Base-by-base conservation (phyloP, 1,139 yeast genomes). In the Sugiyamaella grinbergsii region DNA sequence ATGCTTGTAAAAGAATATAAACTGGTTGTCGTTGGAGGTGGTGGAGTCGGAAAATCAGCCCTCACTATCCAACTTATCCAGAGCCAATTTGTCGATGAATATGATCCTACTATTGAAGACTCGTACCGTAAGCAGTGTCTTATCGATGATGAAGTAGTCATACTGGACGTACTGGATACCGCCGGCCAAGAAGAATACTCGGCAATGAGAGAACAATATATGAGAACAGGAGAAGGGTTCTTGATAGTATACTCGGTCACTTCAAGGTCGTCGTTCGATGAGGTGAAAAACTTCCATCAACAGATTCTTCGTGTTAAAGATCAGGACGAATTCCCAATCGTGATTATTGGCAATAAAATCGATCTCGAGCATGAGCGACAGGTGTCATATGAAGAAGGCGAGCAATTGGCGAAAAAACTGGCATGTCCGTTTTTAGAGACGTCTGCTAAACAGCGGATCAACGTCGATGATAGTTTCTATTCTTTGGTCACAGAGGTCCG, bases 151-250 rank as follows among this genome's bases (percentile, higher is more conserved):
- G 81, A 95, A 64, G 85, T 93, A 5, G 90, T 96, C 62, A 90
- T 89, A 62, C 76, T 93, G 59, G 98, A 93, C 70, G 89, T 93
- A 50, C 79, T 93, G 67, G 98, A 93, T 70, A 93, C 98, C 36
- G 98, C 98, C 11, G 98, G 98, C 41, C 98, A 91, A 74, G 98
- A 93, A 71, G 98, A 93, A 71, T 93, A 90, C 70, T 82, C 91
- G 52, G 96, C 97, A 26, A 87, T 93, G 95, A 78, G 98, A 64
- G 98, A 93, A 69, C 94, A 72, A 56, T 74, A 93, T 70, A 93
- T 93, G 85, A 79, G 96, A 56, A 87, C 95, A 6, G 97, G 97
- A 41, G 96, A 90, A 69, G 96, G 96, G 10, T 89, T 89, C 63
- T 67, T 93, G 52, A 76, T 93, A 54, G 98, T 93, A 8, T 93